Percentiles rank a stretch among this genome's conserved stretches.
Evolutionary conservation across 1,284 basidiomycete species (phyloP).

Genomic region (Meripilus lineatus): DNA sequence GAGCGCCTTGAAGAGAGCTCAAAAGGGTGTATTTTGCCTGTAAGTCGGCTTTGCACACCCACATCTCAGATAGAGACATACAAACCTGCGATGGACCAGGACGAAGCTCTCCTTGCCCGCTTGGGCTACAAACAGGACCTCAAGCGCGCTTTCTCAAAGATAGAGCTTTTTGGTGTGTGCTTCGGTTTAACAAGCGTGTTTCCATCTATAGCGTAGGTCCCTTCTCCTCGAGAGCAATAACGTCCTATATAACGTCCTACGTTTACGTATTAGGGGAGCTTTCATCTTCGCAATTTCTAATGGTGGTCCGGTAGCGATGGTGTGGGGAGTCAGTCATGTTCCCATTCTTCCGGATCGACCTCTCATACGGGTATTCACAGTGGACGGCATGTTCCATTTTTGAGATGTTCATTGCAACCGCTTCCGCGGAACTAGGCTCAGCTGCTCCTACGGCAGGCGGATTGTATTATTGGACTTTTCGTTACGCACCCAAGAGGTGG

Average conservation of each 20-base stretch:
- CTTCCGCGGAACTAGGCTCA: slow-evolving; percentile 68
- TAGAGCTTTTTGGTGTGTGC: slow-evolving; percentile 29
- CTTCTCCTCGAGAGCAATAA: background rate
- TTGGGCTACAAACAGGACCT: slow-evolving; percentile 44
- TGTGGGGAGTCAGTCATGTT: slow-evolving; percentile 52
- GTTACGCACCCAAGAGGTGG: slow-evolving; percentile 57
- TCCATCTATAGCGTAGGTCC: slow-evolving; percentile 17
- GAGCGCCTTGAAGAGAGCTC: too few relatives aligned
- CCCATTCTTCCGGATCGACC: background rate
- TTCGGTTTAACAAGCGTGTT: slow-evolving; percentile 30
- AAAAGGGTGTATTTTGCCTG: too few relatives aligned
- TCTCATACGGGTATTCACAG: slow-evolving; percentile 8
- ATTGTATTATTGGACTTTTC: slow-evolving; percentile 79
- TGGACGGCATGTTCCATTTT: slow-evolving; percentile 54
- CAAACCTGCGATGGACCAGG: too few relatives aligned
- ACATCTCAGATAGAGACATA: too few relatives aligned
- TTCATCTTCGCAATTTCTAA: slow-evolving; percentile 70
- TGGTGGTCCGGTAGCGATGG: slow-evolving; percentile 75
- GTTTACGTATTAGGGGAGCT: slow-evolving; percentile 38
- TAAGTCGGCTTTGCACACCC: too few relatives aligned
- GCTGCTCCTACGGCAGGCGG: slow-evolving; percentile 74
- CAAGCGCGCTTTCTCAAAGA: slow-evolving; percentile 35
- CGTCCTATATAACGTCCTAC: background rate
- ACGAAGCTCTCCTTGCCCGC: slow-evolving; percentile 26
- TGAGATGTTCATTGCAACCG: slow-evolving; percentile 55